These are phyloP conservation scores for Brasenia schreberi DNA, from an alignment of 164 flowering plant genomes.

Conservation along the genomic window DNA sequence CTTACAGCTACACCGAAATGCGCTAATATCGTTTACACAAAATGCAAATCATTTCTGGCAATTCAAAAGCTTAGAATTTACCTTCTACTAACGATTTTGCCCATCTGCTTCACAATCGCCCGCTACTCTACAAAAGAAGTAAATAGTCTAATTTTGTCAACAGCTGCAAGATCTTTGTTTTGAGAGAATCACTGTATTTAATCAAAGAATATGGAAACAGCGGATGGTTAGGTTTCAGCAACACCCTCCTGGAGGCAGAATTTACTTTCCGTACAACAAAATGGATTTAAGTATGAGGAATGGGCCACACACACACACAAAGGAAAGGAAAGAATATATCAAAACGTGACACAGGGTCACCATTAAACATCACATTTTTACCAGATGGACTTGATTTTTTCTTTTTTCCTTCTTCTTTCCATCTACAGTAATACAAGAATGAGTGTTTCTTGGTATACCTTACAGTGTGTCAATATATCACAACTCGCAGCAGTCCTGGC, in stretches of 20 bases:
- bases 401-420: not conserved
- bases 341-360: not conserved
- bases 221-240: not conserved
- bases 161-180: no score
- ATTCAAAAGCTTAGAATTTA: not conserved
- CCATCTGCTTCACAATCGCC: no score
- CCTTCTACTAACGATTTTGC: no score
- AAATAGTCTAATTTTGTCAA: no score
- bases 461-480: conserved; percentile 47
- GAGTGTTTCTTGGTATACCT: conserved; percentile 19
- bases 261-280: not conserved
- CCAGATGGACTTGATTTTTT: not conserved
- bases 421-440: conserved; percentile 1
- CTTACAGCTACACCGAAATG: no score
- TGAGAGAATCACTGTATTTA: no score
- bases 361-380: not conserved
- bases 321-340: not conserved
- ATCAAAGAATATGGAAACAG: not conserved
- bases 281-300: not conserved
- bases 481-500: conserved; percentile 90
- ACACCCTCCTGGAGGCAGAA: not conserved
- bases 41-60: not conserved
- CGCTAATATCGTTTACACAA: not conserved
- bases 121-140: no score
- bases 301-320: not conserved